These are phyloP conservation scores for Tulasnella sp. DNA, from an alignment of 768 basidiomycete species.

Conservation along the genomic window DNA sequence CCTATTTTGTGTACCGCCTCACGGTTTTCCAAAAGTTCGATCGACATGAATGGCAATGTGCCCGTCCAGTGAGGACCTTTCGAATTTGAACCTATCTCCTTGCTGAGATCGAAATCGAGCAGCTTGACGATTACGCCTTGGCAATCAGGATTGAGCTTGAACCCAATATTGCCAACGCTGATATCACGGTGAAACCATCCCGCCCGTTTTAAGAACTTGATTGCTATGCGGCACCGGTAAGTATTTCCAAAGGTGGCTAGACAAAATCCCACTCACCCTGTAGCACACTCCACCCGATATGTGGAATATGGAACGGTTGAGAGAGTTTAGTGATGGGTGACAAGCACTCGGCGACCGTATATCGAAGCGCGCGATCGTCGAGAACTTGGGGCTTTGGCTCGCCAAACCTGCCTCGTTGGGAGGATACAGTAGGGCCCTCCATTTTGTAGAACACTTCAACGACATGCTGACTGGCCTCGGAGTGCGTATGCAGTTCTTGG, in stretches of 20 bases:
- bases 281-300: background rate
- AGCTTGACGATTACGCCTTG: background rate
- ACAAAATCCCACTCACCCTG: background rate
- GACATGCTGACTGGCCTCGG: too few species aligned
- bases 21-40: background rate
- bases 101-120: conserved; percentile 10
- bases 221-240: background rate
- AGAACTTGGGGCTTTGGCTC: background rate
- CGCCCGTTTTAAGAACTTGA: background rate
- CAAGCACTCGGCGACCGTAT: background rate
- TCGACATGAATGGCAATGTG: background rate
- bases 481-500: too few species aligned
- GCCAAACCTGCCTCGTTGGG: background rate
- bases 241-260: background rate
- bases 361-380: background rate
- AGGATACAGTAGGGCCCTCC: background rate
- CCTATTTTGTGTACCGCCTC: background rate
- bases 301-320: background rate
- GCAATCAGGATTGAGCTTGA: background rate
- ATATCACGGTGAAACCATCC: background rate
- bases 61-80: background rate
- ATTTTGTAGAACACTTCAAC: too few species aligned
- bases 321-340: background rate
- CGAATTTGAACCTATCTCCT: background rate
- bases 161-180: background rate